Conservation (phyloP, 495 filamentous ascomycete genomes). For the Aspergillus heteromorphus region DNA sequence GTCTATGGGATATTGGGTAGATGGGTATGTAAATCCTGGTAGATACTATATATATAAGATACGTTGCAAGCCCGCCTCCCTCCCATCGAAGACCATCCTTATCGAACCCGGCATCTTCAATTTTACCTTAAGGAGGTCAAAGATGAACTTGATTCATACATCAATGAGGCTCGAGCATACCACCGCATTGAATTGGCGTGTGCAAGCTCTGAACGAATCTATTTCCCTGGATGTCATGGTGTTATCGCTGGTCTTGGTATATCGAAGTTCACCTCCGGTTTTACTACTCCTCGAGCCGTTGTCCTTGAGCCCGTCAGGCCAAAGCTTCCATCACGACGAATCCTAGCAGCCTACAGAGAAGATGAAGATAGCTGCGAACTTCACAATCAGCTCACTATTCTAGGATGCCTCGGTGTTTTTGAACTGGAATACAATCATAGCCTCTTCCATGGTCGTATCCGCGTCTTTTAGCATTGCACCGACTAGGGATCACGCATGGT, state of each 20-base stretch:
- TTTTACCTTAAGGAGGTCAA: neutral
- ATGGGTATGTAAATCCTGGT: no score
- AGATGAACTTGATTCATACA: neutral
- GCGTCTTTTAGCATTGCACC: conserved; percentile 1
- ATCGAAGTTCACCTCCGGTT: neutral
- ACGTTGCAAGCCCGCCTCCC: no score
- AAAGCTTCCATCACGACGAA: neutral
- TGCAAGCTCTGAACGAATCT: neutral
- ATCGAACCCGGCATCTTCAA: no score
- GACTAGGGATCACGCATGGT: conserved; percentile 6
- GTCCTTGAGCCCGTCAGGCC: neutral
- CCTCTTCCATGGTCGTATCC: neutral
- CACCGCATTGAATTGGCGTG: neutral
- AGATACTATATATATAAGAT: no score
- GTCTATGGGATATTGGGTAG: no score
- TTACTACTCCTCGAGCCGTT: neutral
- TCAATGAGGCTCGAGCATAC: neutral
- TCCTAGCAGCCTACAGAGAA: neutral
- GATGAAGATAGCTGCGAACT: neutral
- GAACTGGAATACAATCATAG: conserved; percentile 2
- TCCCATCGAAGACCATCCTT: no score
- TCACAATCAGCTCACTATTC: neutral
- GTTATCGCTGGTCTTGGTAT: neutral
- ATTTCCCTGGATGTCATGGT: neutral
- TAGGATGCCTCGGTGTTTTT: neutral